These are phyloP conservation scores for Cruciata laevipes DNA, from an alignment of 257 asterid genomes.

Conservation along the genomic window DNA sequence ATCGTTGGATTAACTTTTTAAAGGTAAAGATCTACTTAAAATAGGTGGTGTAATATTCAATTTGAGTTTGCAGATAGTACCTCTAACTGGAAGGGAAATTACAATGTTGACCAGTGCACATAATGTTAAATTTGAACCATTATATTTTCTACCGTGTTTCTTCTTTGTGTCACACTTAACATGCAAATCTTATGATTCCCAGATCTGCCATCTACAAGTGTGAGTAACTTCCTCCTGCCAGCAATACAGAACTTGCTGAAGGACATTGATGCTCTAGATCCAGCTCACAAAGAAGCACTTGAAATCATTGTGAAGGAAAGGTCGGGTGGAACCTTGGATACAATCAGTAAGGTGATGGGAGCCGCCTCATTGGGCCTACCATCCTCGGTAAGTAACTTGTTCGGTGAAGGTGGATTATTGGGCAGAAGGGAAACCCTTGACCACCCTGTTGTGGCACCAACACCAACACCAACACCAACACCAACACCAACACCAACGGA, in stretches of 20 bases:
- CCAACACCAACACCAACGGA: constrained; percentile 25
- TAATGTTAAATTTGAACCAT: no score
- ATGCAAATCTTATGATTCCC: constrained; percentile 13
- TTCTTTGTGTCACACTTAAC: neutral
- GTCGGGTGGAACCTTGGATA: constrained; percentile 80
- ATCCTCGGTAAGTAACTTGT: constrained; percentile 79
- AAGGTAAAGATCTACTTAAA: no score
- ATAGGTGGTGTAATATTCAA: neutral
- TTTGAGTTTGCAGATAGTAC: no score
- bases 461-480: constrained; percentile 30
- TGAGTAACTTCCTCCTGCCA: constrained; percentile 75
- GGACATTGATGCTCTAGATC: constrained; percentile 88
- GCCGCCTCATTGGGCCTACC: constrained; percentile 66
- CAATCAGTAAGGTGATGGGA: constrained; percentile 94
- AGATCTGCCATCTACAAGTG: constrained; percentile 75
- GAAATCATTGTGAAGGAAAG: constrained; percentile 87
- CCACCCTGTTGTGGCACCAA: constrained; percentile 20
- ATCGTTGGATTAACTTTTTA: no score
- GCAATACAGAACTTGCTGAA: constrained; percentile 82
- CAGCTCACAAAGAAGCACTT: constrained; percentile 99
- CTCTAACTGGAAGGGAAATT: no score
- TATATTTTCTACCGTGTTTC: neutral
- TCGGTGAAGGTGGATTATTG: constrained; percentile 75
- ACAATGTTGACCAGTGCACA: neutral
- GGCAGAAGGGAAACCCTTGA: constrained; percentile 71